Conservation (phyloP, 371 early-diverging fungal genomes). For the Mortierella sp. region DNA sequence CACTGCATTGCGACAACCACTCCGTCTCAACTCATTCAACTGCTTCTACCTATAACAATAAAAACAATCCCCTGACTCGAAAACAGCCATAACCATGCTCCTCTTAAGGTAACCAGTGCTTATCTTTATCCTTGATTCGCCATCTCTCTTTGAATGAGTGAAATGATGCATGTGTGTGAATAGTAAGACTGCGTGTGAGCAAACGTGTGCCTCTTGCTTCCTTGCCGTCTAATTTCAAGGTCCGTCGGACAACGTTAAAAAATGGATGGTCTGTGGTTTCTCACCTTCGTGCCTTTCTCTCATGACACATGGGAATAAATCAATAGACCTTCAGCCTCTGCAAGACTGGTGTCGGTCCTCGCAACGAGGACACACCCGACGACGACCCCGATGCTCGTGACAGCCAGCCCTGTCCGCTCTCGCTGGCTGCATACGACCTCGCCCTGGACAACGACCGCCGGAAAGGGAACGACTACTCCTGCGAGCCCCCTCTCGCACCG, state of each 20-base stretch:
- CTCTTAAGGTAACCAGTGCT: slow-evolving; percentile 8
- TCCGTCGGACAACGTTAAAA: too few species aligned
- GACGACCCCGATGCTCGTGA: not conserved
- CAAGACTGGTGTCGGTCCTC: slow-evolving; percentile 19
- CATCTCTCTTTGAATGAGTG: not conserved
- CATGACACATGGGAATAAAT: not conserved
- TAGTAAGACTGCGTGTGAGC: not conserved
- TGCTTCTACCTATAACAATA: not conserved
- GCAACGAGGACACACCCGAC: not conserved
- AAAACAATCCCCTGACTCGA: not conserved
- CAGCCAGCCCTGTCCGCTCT: not conserved
- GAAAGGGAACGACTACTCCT: slow-evolving; percentile 3
- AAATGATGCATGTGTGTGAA: not conserved
- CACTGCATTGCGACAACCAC: not conserved
- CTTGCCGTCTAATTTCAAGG: too few species aligned
- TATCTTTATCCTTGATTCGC: not conserved
- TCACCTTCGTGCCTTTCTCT: not conserved
- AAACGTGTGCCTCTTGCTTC: too few species aligned
- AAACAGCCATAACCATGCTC: slow-evolving; percentile 2
- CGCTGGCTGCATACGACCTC: slow-evolving; percentile 26
- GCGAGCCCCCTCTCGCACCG: slow-evolving; percentile 2
- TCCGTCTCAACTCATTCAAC: not conserved
- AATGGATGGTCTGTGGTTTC: not conserved
- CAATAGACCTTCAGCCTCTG: slow-evolving; percentile 37
- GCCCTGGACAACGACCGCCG: not conserved